Evolutionary conservation across 2,329 filamentous ascomycete species (phyloP).

Genomic region (Penicillium brevicompactum): DNA sequence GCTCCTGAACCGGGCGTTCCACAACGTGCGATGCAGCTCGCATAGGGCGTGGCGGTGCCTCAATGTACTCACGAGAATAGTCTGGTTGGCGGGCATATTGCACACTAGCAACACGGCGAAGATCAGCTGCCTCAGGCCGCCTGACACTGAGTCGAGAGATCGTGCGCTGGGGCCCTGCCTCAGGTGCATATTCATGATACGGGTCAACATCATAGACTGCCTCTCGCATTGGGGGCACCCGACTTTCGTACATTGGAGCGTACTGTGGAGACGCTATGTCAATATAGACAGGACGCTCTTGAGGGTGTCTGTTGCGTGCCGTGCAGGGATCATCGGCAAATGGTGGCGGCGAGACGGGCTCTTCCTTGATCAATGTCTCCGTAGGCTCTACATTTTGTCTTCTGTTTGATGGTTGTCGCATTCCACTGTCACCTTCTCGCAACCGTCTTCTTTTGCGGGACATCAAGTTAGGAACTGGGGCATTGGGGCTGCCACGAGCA

Average conservation of each 20-base stretch:
- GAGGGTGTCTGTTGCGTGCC: slow-evolving; percentile 35
- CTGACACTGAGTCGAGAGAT: slow-evolving; percentile 42
- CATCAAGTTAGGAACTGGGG: slow-evolving; percentile 44
- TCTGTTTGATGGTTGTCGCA: slow-evolving; percentile 36
- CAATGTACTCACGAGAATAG: slow-evolving; percentile 46
- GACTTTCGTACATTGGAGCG: slow-evolving; percentile 37
- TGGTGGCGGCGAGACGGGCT: slow-evolving; percentile 63
- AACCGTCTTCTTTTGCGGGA: slow-evolving; percentile 57
- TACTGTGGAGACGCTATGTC: slow-evolving; percentile 47
- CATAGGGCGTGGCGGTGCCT: slow-evolving; percentile 41
- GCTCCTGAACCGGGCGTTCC: slow-evolving; percentile 41
- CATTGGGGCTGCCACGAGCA: slow-evolving; percentile 49
- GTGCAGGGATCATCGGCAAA: slow-evolving; percentile 50
- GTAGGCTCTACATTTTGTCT: slow-evolving; percentile 39
- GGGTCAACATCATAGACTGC: slow-evolving; percentile 40
- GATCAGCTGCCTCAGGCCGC: slow-evolving; percentile 46
- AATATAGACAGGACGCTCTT: slow-evolving; percentile 52
- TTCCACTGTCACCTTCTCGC: slow-evolving; percentile 38
- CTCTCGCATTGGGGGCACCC: slow-evolving; percentile 32
- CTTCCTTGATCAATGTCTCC: slow-evolving; percentile 62
- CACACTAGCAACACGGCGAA: slow-evolving; percentile 51
- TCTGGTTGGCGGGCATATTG: slow-evolving; percentile 48
- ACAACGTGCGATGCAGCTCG: slow-evolving; percentile 45
- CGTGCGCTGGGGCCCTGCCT: slow-evolving; percentile 40
- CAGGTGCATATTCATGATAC: slow-evolving; percentile 34